Conservation (phyloP, 305 asterid species). For the Fraxinus floribunda region DNA sequence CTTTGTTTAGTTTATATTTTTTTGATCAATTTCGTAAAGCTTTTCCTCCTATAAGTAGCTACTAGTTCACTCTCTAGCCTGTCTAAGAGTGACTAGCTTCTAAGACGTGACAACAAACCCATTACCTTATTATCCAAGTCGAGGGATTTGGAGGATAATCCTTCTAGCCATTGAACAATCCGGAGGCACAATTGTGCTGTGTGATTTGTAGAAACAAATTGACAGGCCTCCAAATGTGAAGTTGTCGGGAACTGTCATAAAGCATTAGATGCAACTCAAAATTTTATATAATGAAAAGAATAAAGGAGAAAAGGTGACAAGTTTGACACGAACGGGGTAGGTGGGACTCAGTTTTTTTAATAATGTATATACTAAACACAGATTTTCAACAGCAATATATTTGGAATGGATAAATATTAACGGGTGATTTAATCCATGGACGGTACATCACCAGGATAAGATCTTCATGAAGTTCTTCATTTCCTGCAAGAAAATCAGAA, state of each 20-base stretch:
- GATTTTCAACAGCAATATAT: slow-evolving; percentile 17
- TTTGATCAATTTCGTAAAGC: neutral
- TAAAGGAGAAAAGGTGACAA: slow-evolving; percentile 20
- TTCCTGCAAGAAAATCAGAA: slow-evolving; percentile 57
- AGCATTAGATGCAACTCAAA: slow-evolving; percentile 27
- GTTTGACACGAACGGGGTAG: neutral
- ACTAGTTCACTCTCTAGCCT: neutral
- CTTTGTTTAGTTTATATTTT: slow-evolving; percentile 1
- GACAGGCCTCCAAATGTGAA: slow-evolving; percentile 92
- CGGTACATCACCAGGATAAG: slow-evolving; percentile 59
- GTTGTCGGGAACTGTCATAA: slow-evolving; percentile 74
- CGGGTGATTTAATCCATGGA: slow-evolving; percentile 19
- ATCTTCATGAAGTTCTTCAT: slow-evolving; percentile 76
- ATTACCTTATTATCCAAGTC: slow-evolving; percentile 87
- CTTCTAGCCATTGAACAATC: slow-evolving; percentile 98
- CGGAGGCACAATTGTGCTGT: slow-evolving; percentile 88
- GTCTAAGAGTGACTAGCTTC: neutral
- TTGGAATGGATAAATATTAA: slow-evolving; percentile 20
- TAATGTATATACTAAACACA: slow-evolving; percentile 18
- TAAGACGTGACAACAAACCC: slow-evolving; percentile 3
- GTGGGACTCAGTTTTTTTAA: slow-evolving; percentile 4
- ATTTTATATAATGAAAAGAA: neutral
- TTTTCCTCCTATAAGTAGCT: neutral
- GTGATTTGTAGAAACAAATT: slow-evolving; percentile 68
- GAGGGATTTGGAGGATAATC: slow-evolving; percentile 84